Evolutionary conservation across 768 basidiomycete genomes (phyloP).

Genomic region (Dioszegia crocea): DNA sequence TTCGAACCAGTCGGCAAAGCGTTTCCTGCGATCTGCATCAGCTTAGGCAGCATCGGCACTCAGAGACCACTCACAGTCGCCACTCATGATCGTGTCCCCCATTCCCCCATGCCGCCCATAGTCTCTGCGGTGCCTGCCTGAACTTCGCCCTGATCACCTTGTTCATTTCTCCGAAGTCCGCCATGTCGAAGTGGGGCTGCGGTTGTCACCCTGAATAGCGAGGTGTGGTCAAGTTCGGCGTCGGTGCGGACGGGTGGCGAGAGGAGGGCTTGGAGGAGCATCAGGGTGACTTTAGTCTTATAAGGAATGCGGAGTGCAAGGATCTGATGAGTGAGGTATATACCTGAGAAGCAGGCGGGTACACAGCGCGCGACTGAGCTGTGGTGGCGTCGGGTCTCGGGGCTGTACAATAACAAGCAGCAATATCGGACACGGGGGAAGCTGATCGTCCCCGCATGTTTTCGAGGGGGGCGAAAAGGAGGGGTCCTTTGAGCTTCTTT

Average conservation of each 20-base stretch:
- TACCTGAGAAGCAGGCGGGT: neutral
- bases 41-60: neutral
- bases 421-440: too few species aligned
- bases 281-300: neutral
- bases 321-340: too few species aligned
- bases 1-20: slow-evolving; percentile 25
- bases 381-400: too few species aligned
- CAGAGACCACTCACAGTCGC: slow-evolving; percentile 6
- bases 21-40: slow-evolving; percentile 1
- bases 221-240: too few species aligned
- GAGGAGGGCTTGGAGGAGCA: neutral
- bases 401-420: neutral
- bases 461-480: neutral
- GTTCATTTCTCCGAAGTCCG: slow-evolving; percentile 6
- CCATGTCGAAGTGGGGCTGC: neutral
- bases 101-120: neutral
- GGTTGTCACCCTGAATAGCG: neutral
- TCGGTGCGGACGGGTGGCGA: too few species aligned
- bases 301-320: neutral
- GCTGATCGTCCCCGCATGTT: neutral
- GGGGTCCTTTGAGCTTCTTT: slow-evolving; percentile 5
- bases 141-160: neutral
- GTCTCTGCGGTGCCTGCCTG: neutral
- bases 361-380: neutral
- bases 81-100: slow-evolving; percentile 2